phyloP scores from a whole-genome alignment of 768 basidiomycete species.

The Termitomyces sp. region DNA sequence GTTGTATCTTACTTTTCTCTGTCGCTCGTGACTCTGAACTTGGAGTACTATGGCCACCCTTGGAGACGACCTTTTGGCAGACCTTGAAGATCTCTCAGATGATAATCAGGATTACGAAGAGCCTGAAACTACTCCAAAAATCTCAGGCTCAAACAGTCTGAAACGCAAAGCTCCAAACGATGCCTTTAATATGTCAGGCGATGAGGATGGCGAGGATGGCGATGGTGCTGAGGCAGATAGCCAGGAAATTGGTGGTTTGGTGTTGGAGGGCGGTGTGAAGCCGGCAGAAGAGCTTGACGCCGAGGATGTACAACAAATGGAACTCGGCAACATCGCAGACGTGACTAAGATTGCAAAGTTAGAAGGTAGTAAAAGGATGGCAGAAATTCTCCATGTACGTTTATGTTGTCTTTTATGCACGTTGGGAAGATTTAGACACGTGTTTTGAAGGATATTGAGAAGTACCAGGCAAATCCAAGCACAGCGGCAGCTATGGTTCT shows the following conservation, averaged over 20 bases:
- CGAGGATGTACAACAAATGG: conserved; percentile 94
- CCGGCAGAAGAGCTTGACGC: conserved; percentile 95
- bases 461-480: conserved; percentile 77
- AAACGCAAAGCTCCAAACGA: conserved; percentile 61
- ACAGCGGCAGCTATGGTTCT: conserved; percentile 72
- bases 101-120: conserved; percentile 42
- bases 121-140: conserved; percentile 10
- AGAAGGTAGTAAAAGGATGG: conserved; percentile 81
- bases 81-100: conserved; percentile 82
- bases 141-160: conserved; percentile 26
- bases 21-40: background rate
- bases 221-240: conserved; percentile 38
- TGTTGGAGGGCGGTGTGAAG: conserved; percentile 80
- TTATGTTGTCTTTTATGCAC: background rate
- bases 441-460: conserved; percentile 74
- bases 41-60: conserved; percentile 59
- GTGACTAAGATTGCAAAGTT: conserved; percentile 86
- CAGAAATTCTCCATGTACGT: conserved; percentile 74
- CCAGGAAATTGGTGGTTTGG: conserved; percentile 48
- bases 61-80: conserved; percentile 89
- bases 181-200: conserved; percentile 55
- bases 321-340: conserved; percentile 78
- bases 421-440: background rate
- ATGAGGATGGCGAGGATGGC: conserved; percentile 43
- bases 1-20: background rate